A percentile compares a stretch with the other conserved stretches of the same genome.
Conservation (phyloP, 495 filamentous ascomycete species). For the Cairneyella variabilis region DNA sequence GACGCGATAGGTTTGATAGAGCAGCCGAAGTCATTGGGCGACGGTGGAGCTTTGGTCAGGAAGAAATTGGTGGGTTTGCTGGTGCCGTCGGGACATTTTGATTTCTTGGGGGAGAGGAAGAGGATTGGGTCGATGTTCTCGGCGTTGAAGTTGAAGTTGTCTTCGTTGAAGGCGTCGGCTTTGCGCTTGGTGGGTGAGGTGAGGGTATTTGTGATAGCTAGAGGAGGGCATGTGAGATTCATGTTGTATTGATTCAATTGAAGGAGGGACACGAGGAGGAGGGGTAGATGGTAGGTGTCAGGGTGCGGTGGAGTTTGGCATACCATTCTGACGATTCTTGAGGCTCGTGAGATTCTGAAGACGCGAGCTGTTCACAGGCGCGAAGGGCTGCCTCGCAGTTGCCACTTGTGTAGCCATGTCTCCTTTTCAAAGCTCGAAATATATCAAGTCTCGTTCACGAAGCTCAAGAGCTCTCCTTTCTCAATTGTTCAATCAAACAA, state of each 20-base stretch:
- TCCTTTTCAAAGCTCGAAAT: not conserved
- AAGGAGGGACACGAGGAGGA: not conserved
- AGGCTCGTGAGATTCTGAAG: slow-evolving; percentile 52
- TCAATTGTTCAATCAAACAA: not conserved
- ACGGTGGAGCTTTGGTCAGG: slow-evolving; percentile 26
- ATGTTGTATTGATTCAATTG: slow-evolving; percentile 2
- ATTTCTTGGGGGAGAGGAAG: slow-evolving; percentile 59
- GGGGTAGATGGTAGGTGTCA: not conserved
- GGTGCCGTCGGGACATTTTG: slow-evolving; percentile 51
- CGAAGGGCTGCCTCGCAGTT: slow-evolving; percentile 52
- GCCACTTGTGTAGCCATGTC: slow-evolving; percentile 28
- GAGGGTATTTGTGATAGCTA: slow-evolving; percentile 16
- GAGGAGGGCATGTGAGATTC: slow-evolving; percentile 10
- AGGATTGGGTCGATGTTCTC: slow-evolving; percentile 79
- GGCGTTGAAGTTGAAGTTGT: slow-evolving; percentile 49
- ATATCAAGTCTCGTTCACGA: no score
- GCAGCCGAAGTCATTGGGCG: slow-evolving; percentile 17
- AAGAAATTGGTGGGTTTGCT: slow-evolving; percentile 37
- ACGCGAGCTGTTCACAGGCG: slow-evolving; percentile 46
- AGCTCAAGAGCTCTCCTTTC: not conserved
- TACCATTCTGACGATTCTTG: slow-evolving; percentile 65
- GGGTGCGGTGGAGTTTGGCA: slow-evolving; percentile 22
- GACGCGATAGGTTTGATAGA: slow-evolving; percentile 27
- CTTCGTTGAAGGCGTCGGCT: slow-evolving; percentile 14
- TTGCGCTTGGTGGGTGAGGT: slow-evolving; percentile 21